Base-by-base conservation (phyloP, 139 green algal genomes). In the Micractinium conductrix region DNA sequence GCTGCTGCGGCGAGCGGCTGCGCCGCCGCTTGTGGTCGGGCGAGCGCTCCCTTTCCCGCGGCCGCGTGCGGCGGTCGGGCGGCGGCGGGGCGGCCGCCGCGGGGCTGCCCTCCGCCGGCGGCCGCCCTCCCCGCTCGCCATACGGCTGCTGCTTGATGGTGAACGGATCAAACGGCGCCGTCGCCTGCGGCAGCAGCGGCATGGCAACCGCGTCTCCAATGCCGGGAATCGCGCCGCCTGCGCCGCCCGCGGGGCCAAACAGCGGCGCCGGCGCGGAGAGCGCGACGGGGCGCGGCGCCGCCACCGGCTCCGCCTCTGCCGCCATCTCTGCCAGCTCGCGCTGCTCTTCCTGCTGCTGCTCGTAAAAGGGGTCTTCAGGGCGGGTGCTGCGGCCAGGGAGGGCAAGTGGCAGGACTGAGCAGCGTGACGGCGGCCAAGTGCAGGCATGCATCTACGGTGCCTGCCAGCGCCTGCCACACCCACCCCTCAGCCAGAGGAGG, bases 341-440 rank as follows among this genome's bases (percentile, higher is more conserved):
- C 80, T 90, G 86, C 43, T 82, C 81, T 40, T 80, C 76, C 65
- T 82, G 50, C 81, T 90, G 86, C 35, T 83, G 67, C 60, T 88
- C 86, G 26, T 86, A 85, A 40, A 90, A 90, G 35, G 86, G 86
- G 81, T 90, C 86, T 6, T 82, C 86, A 4, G 86, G 86, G n/a
- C 86, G 85, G 35, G 43, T 48, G 74, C 85, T 81, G 79, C 44
- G 48, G 28, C 16, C 12, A 44, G 44, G 19, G 26, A 17, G 38
- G 2, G 68, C 10, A 26, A n/a, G 24, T 19, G 73, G 43, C 10
- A 30, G 43, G 30, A 44, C 8, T 24, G 12, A 79, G 30, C 26
- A 10, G 28, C 6, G 28, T 21, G 22, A 30, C 4, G 28, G 62
- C 62, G 60, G 60, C 60, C 2, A 33, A 19, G 12, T 10, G 48